Evolutionary conservation across 2,329 filamentous ascomycete genomes (phyloP).

Genomic region (Scorias spongiosa): DNA sequence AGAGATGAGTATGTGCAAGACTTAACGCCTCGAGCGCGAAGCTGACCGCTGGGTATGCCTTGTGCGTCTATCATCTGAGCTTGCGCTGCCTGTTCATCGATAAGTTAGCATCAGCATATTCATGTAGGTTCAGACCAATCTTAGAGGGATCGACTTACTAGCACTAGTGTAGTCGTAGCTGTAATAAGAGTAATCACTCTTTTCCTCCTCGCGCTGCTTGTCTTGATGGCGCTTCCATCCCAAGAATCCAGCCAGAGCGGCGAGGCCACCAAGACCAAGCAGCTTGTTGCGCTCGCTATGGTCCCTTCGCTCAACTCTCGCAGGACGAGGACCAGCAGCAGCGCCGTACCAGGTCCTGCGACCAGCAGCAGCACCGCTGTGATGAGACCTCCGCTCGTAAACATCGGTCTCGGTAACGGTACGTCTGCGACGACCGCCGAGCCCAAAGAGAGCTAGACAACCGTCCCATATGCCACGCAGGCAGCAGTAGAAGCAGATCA

Average conservation of each 20-base stretch:
- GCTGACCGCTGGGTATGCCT: slow-evolving; percentile 20
- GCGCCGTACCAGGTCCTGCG: slow-evolving; percentile 32
- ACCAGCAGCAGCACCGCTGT: slow-evolving; percentile 43
- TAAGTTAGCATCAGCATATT: too few species aligned
- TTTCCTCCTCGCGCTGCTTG: slow-evolving; percentile 24
- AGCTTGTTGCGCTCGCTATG: slow-evolving; percentile 15
- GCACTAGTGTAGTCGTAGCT: slow-evolving; percentile 31
- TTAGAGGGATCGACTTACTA: slow-evolving; percentile 24
- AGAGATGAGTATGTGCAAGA: background rate
- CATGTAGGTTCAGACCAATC: too few species aligned
- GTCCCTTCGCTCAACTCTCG: slow-evolving; percentile 19
- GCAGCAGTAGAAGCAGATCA: slow-evolving; percentile 61
- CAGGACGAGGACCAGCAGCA: slow-evolving; percentile 9
- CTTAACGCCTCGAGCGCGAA: slow-evolving; percentile 2
- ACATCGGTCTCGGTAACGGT: slow-evolving; percentile 44
- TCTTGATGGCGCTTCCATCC: slow-evolving; percentile 30
- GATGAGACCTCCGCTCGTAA: slow-evolving; percentile 41
- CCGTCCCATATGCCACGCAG: slow-evolving; percentile 39
- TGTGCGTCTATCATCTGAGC: slow-evolving; percentile 29
- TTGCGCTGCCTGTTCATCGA: slow-evolving; percentile 24
- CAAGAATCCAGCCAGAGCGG: slow-evolving; percentile 28
- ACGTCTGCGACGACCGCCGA: slow-evolving; percentile 33
- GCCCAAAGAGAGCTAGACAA: slow-evolving; percentile 44
- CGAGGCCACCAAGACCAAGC: slow-evolving; percentile 27
- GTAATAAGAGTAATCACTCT: slow-evolving; percentile 26